Base-by-base conservation (phyloP, 1,139 yeast genomes). In the Geotrichum klebahnii region DNA sequence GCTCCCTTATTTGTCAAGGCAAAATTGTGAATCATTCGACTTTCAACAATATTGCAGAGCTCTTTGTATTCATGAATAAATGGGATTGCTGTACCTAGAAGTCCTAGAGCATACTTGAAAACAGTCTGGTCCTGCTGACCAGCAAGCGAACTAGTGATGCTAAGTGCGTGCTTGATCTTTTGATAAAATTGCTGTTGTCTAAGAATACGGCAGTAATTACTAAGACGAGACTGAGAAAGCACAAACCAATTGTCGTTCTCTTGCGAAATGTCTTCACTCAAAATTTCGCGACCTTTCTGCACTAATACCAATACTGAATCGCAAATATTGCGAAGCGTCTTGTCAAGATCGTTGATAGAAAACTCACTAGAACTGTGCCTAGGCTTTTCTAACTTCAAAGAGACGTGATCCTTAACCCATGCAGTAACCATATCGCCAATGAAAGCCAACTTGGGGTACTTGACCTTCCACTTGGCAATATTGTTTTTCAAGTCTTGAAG, bases 211-310 rank as follows among this genome's bases (percentile, higher is more conserved):
- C 73, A 58, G 50, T 74, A 69, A 20, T 56, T 66, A 34, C 62
- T 55, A 2, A 80, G 57, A 46, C 74, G 71, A 48, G 71, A 72
- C 56, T 82, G 84, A 1, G 80, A 60, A 1, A 61, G 53, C 9
- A 72, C 64, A 36, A 85, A 72, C 95, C 95, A 85, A 55, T 82
- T 85, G 39, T 76, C 79, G 9, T 78, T 85, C 43, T 71, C 78
- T 1, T 66, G 59, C 2, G 79, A 59, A 9, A 64, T 61, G 9
- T 62, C 68, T n/a, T 55, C 55, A 5, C 42, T 1, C 58, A 59
- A 43, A 64, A 70, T 68, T 24, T 66, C 66, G 50, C 72, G 65
- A 12, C 79, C 62, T 54, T 78, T 77, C 67, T 89, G 97, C 56
- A 84, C 77, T 0, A 84, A 75, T 38, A 89, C 73, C 51, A 89